Conservation (phyloP, 2,329 filamentous ascomycete genomes). For the Neofusicoccum laricinum region DNA sequence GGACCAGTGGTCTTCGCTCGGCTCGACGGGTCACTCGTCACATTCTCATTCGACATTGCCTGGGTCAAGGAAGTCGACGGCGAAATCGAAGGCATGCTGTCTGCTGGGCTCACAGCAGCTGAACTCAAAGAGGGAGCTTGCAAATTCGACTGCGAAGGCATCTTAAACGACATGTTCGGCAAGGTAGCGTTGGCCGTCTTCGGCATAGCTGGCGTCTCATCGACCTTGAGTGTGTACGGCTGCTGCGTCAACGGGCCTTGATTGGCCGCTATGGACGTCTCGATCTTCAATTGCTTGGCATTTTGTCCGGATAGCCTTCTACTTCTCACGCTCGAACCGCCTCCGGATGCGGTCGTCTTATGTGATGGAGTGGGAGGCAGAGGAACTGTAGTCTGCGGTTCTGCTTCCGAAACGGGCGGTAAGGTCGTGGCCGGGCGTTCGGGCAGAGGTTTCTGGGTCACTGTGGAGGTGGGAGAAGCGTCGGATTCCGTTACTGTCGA, state of each 20-base stretch:
- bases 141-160: constrained; percentile 23
- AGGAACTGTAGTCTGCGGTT: neutral
- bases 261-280: constrained; percentile 55
- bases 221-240: constrained; percentile 24
- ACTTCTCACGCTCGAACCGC: constrained; percentile 57
- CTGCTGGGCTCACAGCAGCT: constrained; percentile 39
- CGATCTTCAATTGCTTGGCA: constrained; percentile 81
- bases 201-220: constrained; percentile 29
- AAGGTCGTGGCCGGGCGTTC: neutral
- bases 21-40: constrained; percentile 1
- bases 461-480: constrained; percentile 22
- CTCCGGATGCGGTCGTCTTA: constrained; percentile 25
- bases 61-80: constrained; percentile 37
- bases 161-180: constrained; percentile 30
- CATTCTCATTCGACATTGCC: constrained; percentile 43
- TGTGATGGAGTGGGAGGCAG: constrained; percentile 26
- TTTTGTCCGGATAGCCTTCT: constrained; percentile 79
- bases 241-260: constrained; percentile 18
- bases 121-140: constrained; percentile 4
- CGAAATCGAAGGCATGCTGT: constrained; percentile 40
- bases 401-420: neutral
- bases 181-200: constrained; percentile 32
- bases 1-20: neutral
- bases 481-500: constrained; percentile 67
- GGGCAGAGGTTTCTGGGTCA: neutral